Conservation (phyloP, 2,329 filamentous ascomycete species). For the Microsporum audouinii region DNA sequence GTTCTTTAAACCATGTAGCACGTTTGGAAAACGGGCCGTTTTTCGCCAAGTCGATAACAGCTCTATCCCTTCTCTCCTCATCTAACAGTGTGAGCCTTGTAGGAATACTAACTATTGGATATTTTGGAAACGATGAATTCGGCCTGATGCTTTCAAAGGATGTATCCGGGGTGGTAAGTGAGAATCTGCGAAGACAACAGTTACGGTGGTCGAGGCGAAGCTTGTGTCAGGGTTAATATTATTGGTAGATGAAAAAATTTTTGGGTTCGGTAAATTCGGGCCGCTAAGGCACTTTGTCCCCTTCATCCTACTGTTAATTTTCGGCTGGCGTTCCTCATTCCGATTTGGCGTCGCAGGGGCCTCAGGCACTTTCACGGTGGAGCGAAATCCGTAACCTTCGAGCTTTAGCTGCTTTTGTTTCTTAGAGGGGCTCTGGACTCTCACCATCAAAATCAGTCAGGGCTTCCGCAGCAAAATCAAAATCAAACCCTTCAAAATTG, state of each 20-base stretch:
- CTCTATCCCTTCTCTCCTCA: conserved; percentile 13
- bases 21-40: conserved; percentile 28
- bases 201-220: neutral
- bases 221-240: neutral
- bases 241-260: neutral
- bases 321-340: neutral
- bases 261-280: neutral
- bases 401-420: conserved; percentile 17
- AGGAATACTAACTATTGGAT: neutral
- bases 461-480: conserved; percentile 12
- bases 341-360: neutral
- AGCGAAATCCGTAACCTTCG: neutral
- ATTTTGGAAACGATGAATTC: neutral
- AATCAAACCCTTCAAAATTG: conserved; percentile 14
- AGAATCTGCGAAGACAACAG: neutral
- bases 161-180: neutral
- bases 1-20: conserved; percentile 18
- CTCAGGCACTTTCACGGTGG: neutral
- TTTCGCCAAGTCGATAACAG: conserved; percentile 22
- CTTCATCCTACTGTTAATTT: neutral
- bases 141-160: neutral
- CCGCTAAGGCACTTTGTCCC: neutral
- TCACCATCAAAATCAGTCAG: conserved; percentile 15
- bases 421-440: conserved; percentile 10
- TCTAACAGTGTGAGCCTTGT: neutral